Percentiles rank a stretch among this genome's conserved stretches.
Evolutionary conservation across 768 basidiomycete genomes (phyloP).

Genomic region (Lactarius sanguifluus): DNA sequence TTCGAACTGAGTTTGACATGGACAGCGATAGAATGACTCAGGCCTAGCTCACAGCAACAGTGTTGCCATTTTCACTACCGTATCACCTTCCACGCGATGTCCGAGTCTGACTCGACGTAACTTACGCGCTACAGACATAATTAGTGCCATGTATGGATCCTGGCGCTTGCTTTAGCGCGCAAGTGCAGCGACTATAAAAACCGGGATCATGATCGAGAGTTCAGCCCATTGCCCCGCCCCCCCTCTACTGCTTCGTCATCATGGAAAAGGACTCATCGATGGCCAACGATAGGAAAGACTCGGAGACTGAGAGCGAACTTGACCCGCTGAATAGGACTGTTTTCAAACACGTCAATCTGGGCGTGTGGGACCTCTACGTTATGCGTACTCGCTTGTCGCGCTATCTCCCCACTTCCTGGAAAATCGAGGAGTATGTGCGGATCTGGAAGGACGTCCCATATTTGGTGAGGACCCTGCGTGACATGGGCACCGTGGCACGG

Average conservation of each 20-base stretch:
- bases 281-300: not conserved
- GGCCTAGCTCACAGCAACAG: no score
- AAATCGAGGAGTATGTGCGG: not conserved
- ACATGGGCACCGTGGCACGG: constrained; percentile 7
- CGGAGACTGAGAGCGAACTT: not conserved
- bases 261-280: not conserved
- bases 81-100: no score
- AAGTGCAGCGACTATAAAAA: not conserved
- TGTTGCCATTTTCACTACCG: no score
- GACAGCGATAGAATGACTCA: no score
- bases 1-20: no score
- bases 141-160: not conserved
- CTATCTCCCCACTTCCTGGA: not conserved
- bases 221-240: no score
- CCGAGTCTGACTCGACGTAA: not conserved
- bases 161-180: no score
- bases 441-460: not conserved
- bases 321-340: not conserved
- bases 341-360: not conserved
- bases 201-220: not conserved
- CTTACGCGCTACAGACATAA: no score
- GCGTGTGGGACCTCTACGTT: not conserved
- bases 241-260: not conserved
- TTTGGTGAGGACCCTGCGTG: constrained; percentile 49
- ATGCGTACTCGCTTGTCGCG: not conserved